Conservation (phyloP, 352 stramenopile genomes). For the Phytophthora multivora region DNA sequence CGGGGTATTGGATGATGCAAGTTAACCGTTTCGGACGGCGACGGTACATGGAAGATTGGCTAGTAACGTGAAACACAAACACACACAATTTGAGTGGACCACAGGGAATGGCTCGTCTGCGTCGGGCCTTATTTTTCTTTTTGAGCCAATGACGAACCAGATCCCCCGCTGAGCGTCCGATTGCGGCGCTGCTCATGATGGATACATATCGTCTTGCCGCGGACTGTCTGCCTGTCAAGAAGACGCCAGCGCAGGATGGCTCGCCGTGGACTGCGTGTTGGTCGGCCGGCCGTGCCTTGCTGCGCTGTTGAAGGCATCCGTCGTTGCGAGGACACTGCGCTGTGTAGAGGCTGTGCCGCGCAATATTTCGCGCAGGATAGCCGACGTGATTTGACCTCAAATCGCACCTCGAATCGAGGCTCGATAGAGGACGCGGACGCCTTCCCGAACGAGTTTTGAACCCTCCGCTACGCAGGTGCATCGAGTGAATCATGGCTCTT, state of each 20-base stretch:
- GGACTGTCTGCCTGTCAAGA: constrained; percentile 2
- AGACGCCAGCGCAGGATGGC: background rate
- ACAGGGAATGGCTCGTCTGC: constrained; percentile 11
- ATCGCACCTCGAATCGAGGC: constrained; percentile 5
- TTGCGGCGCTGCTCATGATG: constrained; percentile 9
- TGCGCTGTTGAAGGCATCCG: constrained; percentile 5
- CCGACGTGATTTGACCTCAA: constrained; percentile 20
- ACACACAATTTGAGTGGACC: constrained; percentile 6
- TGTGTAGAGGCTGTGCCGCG: constrained; percentile 14
- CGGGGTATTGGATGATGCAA: background rate
- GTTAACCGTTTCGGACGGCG: background rate
- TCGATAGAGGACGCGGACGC: background rate
- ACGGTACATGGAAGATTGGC: constrained; percentile 4
- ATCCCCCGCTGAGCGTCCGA: background rate
- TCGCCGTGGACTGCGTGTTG: background rate
- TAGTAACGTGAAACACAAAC: constrained; percentile 12
- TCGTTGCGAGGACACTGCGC: background rate
- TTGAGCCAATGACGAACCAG: constrained; percentile 29
- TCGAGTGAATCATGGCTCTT: background rate
- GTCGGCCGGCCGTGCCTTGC: background rate
- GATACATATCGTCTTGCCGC: constrained; percentile 10
- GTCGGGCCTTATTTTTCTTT: background rate
- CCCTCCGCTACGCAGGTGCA: background rate
- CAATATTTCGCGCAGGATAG: constrained; percentile 34
- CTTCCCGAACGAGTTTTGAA: constrained; percentile 18